Evolutionary conservation across 495 filamentous ascomycete species (phyloP), one percentile per base, ranked within the genome.

Genomic region (Ramalina intermedia): DNA sequence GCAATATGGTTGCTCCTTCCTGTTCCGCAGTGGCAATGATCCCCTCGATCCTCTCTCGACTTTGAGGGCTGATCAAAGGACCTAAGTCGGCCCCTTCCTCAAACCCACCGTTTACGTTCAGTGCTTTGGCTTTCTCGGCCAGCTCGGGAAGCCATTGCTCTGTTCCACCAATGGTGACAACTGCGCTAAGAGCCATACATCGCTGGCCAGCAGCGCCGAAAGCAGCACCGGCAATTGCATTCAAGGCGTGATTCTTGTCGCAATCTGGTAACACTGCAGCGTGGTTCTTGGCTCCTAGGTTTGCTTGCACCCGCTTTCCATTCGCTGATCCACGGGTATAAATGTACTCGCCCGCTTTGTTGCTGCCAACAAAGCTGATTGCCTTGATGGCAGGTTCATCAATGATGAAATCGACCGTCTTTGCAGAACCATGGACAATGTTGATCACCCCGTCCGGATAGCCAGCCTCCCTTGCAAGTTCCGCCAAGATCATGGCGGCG

Each of bases 241-340:
- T 96, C 48, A 99, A 68, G 50, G 93, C 82, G 26, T 95, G 89
- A 68, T 96, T 95, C 78, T 95, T 96, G 71, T 96, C 95, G 69
- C 82, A 85, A 70, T 99, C 91, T 1, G 93, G 91, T 52, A 96
- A 75, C 20, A 99, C 80, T 27, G 87, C 85, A 21, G 89, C 90
- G 63, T 99, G 91, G 74, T 99, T 99, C 78, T 99, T 99, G 39
- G 91, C 91, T 20, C 91, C 91, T 46, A 99, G 69, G 65, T 99
- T 99, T 58, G 91, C 91, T 68, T 99, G 91, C n/a, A 96, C 89
- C 57, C 80, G 77, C 67, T 84, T 84, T 47, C 91, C 91, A 59
- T 96, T 89, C 54, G 89, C 89, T 7, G 88, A 93, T 17, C 78
- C 93, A 43, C 89, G 83, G 41, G 76, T 65, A 66, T 83, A 96